Conservation (phyloP, 2,329 filamentous ascomycete species). For the Pseudogymnoascus sp. region DNA sequence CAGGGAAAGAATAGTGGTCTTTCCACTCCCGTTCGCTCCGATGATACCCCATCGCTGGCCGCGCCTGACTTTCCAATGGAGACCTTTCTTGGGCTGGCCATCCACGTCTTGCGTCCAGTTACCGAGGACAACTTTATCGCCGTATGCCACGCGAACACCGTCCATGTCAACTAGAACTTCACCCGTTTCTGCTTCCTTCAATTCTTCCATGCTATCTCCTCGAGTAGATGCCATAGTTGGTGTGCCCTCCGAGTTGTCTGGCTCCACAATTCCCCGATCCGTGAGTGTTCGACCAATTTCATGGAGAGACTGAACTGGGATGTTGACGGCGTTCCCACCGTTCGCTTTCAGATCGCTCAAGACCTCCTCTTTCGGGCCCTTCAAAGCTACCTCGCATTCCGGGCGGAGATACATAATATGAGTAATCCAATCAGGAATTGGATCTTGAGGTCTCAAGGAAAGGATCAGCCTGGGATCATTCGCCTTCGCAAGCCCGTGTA, state of each 20-base stretch:
- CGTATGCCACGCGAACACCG: slow-evolving; percentile 75
- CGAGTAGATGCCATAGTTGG: neutral
- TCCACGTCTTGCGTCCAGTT: slow-evolving; percentile 61
- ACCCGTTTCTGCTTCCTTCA: slow-evolving; percentile 10
- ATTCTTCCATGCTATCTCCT: neutral
- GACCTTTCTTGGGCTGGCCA: slow-evolving; percentile 47
- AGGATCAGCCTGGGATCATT: slow-evolving; percentile 66
- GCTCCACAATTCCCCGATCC: slow-evolving; percentile 21
- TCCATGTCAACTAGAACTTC: slow-evolving; percentile 80
- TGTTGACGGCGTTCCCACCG: slow-evolving; percentile 27
- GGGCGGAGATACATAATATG: slow-evolving; percentile 67
- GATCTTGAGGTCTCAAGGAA: slow-evolving; percentile 75
- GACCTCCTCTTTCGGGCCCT: slow-evolving; percentile 59
- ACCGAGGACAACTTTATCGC: slow-evolving; percentile 67
- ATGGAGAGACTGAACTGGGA: slow-evolving; percentile 21
- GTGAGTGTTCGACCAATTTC: slow-evolving; percentile 25
- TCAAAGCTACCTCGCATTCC: slow-evolving; percentile 54
- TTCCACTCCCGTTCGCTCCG: slow-evolving; percentile 88
- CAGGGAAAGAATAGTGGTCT: slow-evolving; percentile 87
- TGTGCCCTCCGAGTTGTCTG: neutral
- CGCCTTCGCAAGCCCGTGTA: slow-evolving; percentile 58
- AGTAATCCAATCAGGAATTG: slow-evolving; percentile 82
- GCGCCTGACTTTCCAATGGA: slow-evolving; percentile 74
- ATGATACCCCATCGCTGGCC: slow-evolving; percentile 90
- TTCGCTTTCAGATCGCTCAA: slow-evolving; percentile 45